Evolutionary conservation across 306 rosid genomes (phyloP), one percentile per base, ranked within the genome.

Genomic region (Calophaca sinica): DNA sequence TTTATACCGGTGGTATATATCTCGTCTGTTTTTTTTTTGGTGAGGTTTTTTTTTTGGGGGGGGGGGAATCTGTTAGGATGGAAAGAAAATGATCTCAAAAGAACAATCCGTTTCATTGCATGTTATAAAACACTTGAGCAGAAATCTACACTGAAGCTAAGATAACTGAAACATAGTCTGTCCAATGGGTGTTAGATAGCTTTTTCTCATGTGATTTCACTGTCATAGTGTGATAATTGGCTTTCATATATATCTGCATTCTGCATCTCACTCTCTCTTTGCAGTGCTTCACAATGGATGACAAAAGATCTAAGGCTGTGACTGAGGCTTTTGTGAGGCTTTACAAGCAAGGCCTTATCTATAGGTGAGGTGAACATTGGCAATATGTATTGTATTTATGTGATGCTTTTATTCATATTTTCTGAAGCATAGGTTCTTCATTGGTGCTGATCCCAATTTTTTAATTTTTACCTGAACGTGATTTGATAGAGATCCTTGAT

Each of bases 201-300:
- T 72, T 45, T 76, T 65, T 57, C 14, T 61, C 44, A n/a, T 55
- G 59, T 9, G 49, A 63, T 51, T 74, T 62, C 51, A 45, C 55
- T 50, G 35, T 50, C 15, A 31, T 9, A 26, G 52, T 9, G 28
- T 62, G 33, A 60, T 48, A 69, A 51, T 28, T 55, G 45, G 45
- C 14, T 32, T 15, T 61, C 8, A 32, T 33, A 58, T 69, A 53
- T 31, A 42, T 67, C 49, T 39, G 44, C 72, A 75, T 13, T 67
- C 52, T 44, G 38, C 75, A 76, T 13, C 72, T 45, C 5, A 11
- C 67, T 28, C 64, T 77, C 9, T 75, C 68, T 53, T 81, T 57
- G 35, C 77, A 94, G 99, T 87, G 96, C 89, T 94, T 89, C 82
- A 94, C 99, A 64, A 94, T 94, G 99, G 99, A 94, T 55, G 97